Evolutionary conservation across 2,329 filamentous ascomycete species (phyloP).

Genomic region (Lizonia empirigonia): DNA sequence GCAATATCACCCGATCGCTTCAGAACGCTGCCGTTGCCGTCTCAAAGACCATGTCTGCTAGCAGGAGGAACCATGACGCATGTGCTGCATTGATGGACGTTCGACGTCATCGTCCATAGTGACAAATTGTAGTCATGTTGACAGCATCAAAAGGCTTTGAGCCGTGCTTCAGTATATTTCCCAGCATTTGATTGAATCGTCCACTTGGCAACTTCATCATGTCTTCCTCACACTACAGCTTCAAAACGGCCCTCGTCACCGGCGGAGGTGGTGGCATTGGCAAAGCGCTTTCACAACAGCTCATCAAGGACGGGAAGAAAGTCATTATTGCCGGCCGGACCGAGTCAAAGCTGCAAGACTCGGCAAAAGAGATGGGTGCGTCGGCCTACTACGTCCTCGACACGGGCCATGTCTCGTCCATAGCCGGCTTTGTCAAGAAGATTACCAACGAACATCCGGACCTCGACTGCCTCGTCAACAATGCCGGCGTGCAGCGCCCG

Average conservation of each 20-base stretch:
- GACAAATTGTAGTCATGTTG: slow-evolving; percentile 4
- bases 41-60: no score
- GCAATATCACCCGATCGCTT: slow-evolving; percentile 50
- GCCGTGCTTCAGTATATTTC: no score
- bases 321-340: slow-evolving; percentile 62
- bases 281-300: slow-evolving; percentile 54
- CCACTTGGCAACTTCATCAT: slow-evolving; percentile 4
- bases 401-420: slow-evolving; percentile 53
- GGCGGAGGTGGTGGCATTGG: slow-evolving; percentile 61
- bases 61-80: slow-evolving; percentile 8
- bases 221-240: slow-evolving; percentile 36
- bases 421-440: slow-evolving; percentile 54
- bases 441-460: slow-evolving; percentile 59
- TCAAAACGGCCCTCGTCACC: slow-evolving; percentile 53
- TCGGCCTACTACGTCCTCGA: slow-evolving; percentile 60
- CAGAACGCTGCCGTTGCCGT: no score
- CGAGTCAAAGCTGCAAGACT: slow-evolving; percentile 57
- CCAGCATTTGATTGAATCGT: not conserved
- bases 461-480: slow-evolving; percentile 65
- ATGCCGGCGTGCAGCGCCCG: slow-evolving; percentile 63
- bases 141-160: not conserved
- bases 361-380: slow-evolving; percentile 53
- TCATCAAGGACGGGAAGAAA: slow-evolving; percentile 54
- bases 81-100: not conserved
- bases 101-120: slow-evolving; percentile 5